Evolutionary conservation across 495 filamentous ascomycete genomes (phyloP).

Genomic region (Tirmania nivea): DNA sequence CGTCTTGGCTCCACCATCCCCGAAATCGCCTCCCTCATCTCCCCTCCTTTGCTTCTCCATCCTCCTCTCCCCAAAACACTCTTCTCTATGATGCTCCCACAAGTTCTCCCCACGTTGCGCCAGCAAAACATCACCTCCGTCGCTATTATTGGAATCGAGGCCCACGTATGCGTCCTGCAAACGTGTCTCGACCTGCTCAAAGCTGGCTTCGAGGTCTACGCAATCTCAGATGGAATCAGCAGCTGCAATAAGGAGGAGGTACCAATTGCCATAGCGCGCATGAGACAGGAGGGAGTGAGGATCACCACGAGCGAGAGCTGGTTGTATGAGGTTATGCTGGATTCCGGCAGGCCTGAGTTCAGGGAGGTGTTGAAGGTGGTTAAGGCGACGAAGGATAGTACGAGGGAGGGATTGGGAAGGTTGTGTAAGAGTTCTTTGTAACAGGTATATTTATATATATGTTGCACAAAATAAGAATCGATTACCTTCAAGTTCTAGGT

Average conservation of each 20-base stretch:
- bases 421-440: constrained; percentile 21
- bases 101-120: constrained; percentile 19
- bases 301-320: constrained; percentile 82
- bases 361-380: constrained; percentile 49
- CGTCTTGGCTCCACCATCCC: constrained; percentile 58
- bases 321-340: constrained; percentile 81
- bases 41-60: constrained; percentile 23
- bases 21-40: constrained; percentile 28
- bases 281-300: constrained; percentile 53
- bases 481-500: too few species aligned
- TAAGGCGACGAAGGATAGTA: constrained; percentile 49
- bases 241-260: constrained; percentile 68
- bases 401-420: constrained; percentile 39
- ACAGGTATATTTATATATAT: neutral
- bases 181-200: constrained; percentile 61
- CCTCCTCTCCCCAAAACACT: constrained; percentile 49
- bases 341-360: constrained; percentile 60
- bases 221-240: constrained; percentile 79
- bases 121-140: constrained; percentile 20
- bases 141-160: constrained; percentile 69
- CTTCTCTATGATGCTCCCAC: constrained; percentile 57
- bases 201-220: constrained; percentile 59
- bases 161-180: constrained; percentile 87
- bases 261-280: constrained; percentile 48
- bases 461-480: too few species aligned